Percentiles rank a stretch among this genome's conserved stretches.
Evolutionary conservation across 768 basidiomycete species (phyloP).

Genomic region (Lactarius tabidus): DNA sequence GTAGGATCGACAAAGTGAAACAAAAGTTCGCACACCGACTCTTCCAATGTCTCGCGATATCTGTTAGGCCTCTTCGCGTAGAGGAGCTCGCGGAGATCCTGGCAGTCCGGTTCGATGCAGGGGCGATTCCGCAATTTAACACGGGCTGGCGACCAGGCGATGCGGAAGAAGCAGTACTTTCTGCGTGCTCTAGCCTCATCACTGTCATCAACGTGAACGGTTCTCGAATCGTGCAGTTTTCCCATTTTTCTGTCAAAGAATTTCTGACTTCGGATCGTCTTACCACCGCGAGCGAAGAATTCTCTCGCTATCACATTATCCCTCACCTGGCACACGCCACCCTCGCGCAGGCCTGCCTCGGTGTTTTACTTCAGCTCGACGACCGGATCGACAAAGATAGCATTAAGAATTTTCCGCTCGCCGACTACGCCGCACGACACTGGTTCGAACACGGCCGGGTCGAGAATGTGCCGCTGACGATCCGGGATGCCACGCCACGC

Average conservation of each 20-base stretch:
- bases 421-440: background rate
- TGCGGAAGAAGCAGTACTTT: background rate
- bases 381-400: background rate
- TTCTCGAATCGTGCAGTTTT: background rate
- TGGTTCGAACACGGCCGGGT: background rate
- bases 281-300: background rate
- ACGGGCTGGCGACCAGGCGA: background rate
- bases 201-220: background rate
- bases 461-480: background rate
- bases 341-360: background rate
- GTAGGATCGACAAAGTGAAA: background rate
- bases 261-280: constrained; percentile 5
- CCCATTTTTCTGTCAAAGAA: constrained; percentile 1
- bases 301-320: background rate
- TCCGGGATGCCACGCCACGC: background rate
- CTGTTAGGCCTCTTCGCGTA: constrained; percentile 4
- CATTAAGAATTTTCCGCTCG: background rate
- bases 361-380: background rate
- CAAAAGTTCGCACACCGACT: background rate
- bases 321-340: background rate
- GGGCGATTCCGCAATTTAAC: background rate
- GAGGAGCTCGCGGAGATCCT: background rate
- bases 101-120: background rate
- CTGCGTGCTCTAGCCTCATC: background rate
- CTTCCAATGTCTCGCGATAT: constrained; percentile 1